A percentile compares a stretch with the other conserved stretches of the same genome.
phyloP scores from a whole-genome alignment of 176 grass and related monocot genomes.

The Carex pumila region DNA sequence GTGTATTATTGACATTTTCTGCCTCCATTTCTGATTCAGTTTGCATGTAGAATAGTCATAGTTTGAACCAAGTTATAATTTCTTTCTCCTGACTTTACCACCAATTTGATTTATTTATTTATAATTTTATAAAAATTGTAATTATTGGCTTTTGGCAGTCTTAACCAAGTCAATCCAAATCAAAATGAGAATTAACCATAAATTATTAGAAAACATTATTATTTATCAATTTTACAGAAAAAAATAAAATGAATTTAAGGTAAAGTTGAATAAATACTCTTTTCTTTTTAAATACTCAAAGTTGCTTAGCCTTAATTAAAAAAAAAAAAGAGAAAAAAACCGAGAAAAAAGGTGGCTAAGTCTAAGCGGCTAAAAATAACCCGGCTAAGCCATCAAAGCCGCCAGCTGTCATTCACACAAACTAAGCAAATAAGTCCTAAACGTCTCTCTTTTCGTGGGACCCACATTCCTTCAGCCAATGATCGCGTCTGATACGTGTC shows the following conservation, averaged over 20 bases:
- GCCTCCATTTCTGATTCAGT: too few relatives aligned
- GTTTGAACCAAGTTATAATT: not conserved
- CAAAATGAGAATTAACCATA: not conserved
- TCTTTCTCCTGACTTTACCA: not conserved
- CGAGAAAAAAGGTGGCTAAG: not conserved
- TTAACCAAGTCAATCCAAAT: not conserved
- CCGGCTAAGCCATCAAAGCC: not conserved
- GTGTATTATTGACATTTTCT: not conserved
- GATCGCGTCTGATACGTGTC: conserved; percentile 9
- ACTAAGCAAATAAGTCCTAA: conserved; percentile 6
- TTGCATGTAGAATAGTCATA: too few relatives aligned
- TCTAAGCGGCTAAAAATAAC: not conserved
- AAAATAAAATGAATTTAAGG: not conserved
- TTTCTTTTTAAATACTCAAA: not conserved
- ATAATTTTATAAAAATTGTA: not conserved
- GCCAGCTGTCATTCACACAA: not conserved
- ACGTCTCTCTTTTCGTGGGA: conserved; percentile 12
- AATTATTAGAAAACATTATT: not conserved
- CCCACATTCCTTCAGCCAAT: conserved; percentile 14
- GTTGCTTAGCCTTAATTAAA: not conserved
- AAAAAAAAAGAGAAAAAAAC: not conserved
- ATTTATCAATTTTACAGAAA: not conserved
- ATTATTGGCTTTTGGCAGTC: not conserved
- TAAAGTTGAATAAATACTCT: not conserved
- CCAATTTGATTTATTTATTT: not conserved